Conservation (phyloP, 179 eudicot genomes). For the Patellifolia procumbens region DNA sequence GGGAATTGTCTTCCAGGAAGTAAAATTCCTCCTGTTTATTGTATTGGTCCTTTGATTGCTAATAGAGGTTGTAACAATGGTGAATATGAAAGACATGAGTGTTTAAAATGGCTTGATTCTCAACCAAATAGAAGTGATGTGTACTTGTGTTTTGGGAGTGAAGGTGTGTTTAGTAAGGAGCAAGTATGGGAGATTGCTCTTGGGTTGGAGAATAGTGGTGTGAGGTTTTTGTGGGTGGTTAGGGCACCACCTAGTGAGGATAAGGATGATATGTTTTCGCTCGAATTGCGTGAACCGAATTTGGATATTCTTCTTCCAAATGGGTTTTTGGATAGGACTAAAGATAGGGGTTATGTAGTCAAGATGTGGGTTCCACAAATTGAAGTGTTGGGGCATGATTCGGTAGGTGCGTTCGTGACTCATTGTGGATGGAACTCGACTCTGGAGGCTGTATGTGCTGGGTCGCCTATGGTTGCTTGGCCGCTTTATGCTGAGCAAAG, state of each 20-base stretch:
- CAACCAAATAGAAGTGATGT: constrained; percentile 50
- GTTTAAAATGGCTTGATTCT: constrained; percentile 50
- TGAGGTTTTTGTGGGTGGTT: constrained; percentile 58
- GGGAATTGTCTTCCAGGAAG: constrained; percentile 27
- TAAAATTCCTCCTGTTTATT: constrained; percentile 18
- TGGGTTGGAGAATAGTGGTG: constrained; percentile 55
- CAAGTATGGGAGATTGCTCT: constrained; percentile 49
- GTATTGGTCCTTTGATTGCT: constrained; percentile 28
- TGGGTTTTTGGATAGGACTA: constrained; percentile 43
- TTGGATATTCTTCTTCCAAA: constrained; percentile 30
- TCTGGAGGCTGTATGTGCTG: constrained; percentile 38
- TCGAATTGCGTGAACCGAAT: constrained; percentile 33
- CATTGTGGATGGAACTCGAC: constrained; percentile 25
- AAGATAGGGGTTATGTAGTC: constrained; percentile 41
- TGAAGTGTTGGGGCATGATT: constrained; percentile 37
- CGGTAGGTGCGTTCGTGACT: constrained; percentile 42
- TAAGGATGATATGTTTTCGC: constrained; percentile 5
- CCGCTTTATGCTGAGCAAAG: constrained; percentile 57
- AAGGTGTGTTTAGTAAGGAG: constrained; percentile 33
- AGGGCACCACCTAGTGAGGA: constrained; percentile 35
- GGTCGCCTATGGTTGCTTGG: constrained; percentile 47
- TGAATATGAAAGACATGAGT: constrained; percentile 22
- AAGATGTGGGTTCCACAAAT: constrained; percentile 51
- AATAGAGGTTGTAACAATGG: not conserved
- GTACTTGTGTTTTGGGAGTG: constrained; percentile 51